These are phyloP conservation scores for Nematocida homosporus DNA, from an alignment of 371 early-diverging fungal species.

Conservation along the genomic window DNA sequence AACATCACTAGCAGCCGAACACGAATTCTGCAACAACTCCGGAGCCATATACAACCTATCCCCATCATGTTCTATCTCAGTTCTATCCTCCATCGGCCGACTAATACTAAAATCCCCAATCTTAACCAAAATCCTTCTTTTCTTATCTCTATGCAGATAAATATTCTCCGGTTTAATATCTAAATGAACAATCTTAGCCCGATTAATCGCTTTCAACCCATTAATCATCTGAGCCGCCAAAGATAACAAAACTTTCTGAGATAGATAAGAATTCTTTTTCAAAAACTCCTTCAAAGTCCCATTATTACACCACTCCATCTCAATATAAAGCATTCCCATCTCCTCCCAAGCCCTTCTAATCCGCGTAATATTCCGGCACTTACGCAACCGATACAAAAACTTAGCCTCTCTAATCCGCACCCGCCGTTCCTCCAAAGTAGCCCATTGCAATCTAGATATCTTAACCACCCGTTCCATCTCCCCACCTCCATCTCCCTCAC, in stretches of 20 bases:
- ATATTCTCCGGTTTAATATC: conserved; percentile 67
- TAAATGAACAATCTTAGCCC: conserved; percentile 55
- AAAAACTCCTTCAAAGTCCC: conserved; percentile 56
- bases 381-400: conserved; percentile 45
- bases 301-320: conserved; percentile 75
- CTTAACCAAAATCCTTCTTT: conserved; percentile 35
- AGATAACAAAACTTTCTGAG: conserved; percentile 1
- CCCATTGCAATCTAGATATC: conserved; percentile 40
- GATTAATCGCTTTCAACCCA: conserved; percentile 58
- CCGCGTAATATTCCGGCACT: not conserved
- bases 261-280: conserved; percentile 8
- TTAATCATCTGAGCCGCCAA: conserved; percentile 51
- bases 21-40: conserved; percentile 75
- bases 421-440: conserved; percentile 38
- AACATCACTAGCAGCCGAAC: conserved; percentile 77
- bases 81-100: conserved; percentile 18
- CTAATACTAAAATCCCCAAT: conserved; percentile 65
- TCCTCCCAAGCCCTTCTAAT: conserved; percentile 78
- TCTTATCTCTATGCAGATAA: conserved; percentile 15
- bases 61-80: conserved; percentile 73
- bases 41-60: conserved; percentile 89
- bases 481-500: not conserved
- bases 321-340: conserved; percentile 76
- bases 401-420: conserved; percentile 55
- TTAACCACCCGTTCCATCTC: conserved; percentile 46